Percentiles rank a stretch among this genome's conserved stretches.
Evolutionary conservation across 805 yeast species (phyloP).

Genomic region (Kazachstania africana): DNA sequence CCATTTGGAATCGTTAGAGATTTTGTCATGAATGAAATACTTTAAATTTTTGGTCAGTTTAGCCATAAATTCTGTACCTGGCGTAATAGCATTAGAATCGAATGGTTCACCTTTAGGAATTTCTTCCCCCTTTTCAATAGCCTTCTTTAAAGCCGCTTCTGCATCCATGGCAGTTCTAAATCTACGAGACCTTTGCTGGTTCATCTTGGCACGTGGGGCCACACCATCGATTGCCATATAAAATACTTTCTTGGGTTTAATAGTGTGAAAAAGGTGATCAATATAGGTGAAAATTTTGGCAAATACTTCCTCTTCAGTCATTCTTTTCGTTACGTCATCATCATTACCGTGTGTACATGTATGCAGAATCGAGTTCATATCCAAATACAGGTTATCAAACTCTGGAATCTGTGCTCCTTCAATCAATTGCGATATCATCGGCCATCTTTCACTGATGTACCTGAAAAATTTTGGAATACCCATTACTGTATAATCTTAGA

Average conservation of each 20-base stretch:
- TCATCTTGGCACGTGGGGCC: slow-evolving; percentile 98
- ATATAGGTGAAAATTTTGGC: slow-evolving; percentile 88
- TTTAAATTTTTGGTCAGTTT: slow-evolving; percentile 70
- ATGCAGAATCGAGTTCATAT: slow-evolving; percentile 94
- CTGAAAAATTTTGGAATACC: slow-evolving; percentile 97
- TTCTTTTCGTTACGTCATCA: slow-evolving; percentile 44
- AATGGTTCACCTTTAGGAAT: slow-evolving; percentile 72
- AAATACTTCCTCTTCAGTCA: slow-evolving; percentile 86
- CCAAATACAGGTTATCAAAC: slow-evolving; percentile 87
- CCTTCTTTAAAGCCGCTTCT: slow-evolving; percentile 64
- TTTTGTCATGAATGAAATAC: slow-evolving; percentile 79
- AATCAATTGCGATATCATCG: slow-evolving; percentile 77
- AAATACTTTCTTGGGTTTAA: slow-evolving; percentile 75
- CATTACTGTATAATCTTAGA: too few relatives aligned
- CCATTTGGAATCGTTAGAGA: slow-evolving; percentile 82
- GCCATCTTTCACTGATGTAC: slow-evolving; percentile 98
- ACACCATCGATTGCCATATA: slow-evolving; percentile 99
- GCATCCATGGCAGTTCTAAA: slow-evolving; percentile 91
- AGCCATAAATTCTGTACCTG: slow-evolving; percentile 95
- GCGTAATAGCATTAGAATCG: slow-evolving; percentile 88
- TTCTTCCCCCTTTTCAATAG: slow-evolving; percentile 58
- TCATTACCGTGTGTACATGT: slow-evolving; percentile 85
- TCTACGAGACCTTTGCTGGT: slow-evolving; percentile 93
- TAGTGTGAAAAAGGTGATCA: slow-evolving; percentile 81
- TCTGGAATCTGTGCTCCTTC: slow-evolving; percentile 80